A percentile compares a stretch with the other conserved stretches of the same genome.
phyloP scores from a whole-genome alignment of 2,329 filamentous ascomycete species.

The Exutisphaerella laricina region DNA sequence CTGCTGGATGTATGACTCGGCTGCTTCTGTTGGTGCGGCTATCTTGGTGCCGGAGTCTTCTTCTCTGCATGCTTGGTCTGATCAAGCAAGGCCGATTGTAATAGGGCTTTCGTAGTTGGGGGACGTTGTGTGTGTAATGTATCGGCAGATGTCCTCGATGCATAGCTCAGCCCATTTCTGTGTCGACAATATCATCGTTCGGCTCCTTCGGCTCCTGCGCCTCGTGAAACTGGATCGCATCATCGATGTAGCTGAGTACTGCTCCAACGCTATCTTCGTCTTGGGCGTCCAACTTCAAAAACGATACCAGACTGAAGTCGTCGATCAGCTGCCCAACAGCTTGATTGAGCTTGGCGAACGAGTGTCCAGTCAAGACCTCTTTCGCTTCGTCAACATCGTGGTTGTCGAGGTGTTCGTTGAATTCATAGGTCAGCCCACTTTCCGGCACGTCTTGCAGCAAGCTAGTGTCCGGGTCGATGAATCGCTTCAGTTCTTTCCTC shows the following conservation, averaged over 20 bases:
- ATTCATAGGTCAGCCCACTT: constrained; percentile 41
- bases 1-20: too few relatives aligned
- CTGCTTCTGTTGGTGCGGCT: too few relatives aligned
- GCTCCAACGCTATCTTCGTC: constrained; percentile 85
- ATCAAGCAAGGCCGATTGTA: too few relatives aligned
- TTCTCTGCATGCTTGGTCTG: too few relatives aligned
- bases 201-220: constrained; percentile 87
- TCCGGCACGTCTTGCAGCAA: constrained; percentile 74
- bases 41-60: too few relatives aligned
- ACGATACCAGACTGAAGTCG: constrained; percentile 97
- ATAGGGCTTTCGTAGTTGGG: background rate
- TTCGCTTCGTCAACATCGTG: constrained; percentile 58
- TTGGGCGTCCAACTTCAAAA: constrained; percentile 80
- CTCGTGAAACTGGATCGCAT: constrained; percentile 89
- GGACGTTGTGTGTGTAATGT: background rate
- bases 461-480: constrained; percentile 77
- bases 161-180: constrained; percentile 42
- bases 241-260: constrained; percentile 87
- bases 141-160: too few relatives aligned
- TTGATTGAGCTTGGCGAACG: constrained; percentile 76
- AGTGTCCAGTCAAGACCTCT: constrained; percentile 71
- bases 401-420: constrained; percentile 40
- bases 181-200: constrained; percentile 55
- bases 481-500: constrained; percentile 82
- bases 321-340: constrained; percentile 90